Conservation (phyloP, 768 basidiomycete species). For the Kwoniella sp. region DNA sequence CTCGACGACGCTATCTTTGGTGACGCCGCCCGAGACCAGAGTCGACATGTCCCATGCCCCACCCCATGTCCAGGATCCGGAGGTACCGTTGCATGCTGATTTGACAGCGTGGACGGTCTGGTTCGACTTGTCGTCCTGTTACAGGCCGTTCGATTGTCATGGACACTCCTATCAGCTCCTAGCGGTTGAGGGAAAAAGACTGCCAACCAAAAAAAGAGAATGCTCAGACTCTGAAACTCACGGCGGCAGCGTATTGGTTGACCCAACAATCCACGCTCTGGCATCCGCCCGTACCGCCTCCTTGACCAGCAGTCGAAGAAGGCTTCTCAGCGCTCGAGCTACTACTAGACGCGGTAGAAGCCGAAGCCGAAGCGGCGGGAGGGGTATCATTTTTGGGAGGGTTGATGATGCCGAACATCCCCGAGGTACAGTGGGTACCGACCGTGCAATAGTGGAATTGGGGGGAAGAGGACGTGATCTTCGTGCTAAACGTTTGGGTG, state of each 20-base stretch:
- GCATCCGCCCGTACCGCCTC: slow-evolving; percentile 21
- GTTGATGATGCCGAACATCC: slow-evolving; percentile 48
- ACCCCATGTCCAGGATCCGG: slow-evolving; percentile 43
- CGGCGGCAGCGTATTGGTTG: slow-evolving; percentile 22
- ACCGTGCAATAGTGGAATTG: slow-evolving; percentile 46
- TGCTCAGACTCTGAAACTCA: slow-evolving; percentile 12
- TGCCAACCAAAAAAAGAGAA: too few relatives aligned
- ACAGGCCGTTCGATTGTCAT: not conserved
- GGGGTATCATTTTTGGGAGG: slow-evolving; percentile 5
- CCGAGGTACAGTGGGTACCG: slow-evolving; percentile 34
- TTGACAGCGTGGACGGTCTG: slow-evolving; percentile 31
- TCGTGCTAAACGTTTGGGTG: slow-evolving; percentile 29
- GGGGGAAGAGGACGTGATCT: slow-evolving; percentile 13
- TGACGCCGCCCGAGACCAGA: slow-evolving; percentile 14
- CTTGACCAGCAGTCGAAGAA: slow-evolving; percentile 27
- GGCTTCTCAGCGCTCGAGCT: slow-evolving; percentile 15
- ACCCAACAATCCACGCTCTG: slow-evolving; percentile 39
- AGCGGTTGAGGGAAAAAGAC: too few relatives aligned
- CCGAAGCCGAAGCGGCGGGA: not conserved
- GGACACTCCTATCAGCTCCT: not conserved
- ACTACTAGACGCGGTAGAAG: slow-evolving; percentile 8
- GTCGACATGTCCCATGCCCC: slow-evolving; percentile 32
- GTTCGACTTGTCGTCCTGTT: slow-evolving; percentile 24
- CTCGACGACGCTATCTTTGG: slow-evolving; percentile 34
- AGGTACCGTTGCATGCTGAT: slow-evolving; percentile 20